Conservation (phyloP, 257 asterid species). For the Osmanthus fragrans region DNA sequence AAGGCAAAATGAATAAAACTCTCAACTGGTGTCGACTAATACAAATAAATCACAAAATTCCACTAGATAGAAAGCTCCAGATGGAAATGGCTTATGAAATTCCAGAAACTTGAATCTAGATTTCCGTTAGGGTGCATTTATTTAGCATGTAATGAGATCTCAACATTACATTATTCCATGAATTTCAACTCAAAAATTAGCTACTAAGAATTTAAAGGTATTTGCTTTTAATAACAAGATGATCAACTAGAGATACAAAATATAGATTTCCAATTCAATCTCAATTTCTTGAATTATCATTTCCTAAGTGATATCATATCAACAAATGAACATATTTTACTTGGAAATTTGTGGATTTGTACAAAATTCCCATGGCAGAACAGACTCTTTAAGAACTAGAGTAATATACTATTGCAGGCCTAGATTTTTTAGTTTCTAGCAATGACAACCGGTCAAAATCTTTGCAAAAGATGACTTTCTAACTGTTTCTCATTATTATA, state of each 20-base stretch:
- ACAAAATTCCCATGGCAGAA: background rate
- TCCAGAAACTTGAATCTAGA: background rate
- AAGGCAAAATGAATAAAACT: background rate
- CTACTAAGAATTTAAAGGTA: background rate
- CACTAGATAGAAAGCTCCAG: background rate
- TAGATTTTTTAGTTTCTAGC: background rate
- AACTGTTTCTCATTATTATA: background rate
- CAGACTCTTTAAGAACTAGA: background rate
- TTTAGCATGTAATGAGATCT: background rate
- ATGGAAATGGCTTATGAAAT: background rate
- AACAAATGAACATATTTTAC: background rate
- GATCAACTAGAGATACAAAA: background rate
- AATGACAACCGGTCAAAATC: slow-evolving; percentile 2
- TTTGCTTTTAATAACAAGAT: background rate
- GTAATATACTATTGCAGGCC: background rate
- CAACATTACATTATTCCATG: background rate
- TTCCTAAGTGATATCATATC: background rate
- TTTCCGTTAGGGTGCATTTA: background rate
- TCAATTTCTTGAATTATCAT: background rate
- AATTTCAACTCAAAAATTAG: background rate
- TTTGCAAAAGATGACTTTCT: background rate
- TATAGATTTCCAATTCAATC: background rate
- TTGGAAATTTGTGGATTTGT: background rate
- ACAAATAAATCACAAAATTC: background rate
- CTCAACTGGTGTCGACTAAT: background rate